Percentiles rank a stretch among this genome's conserved stretches.
Conservation (phyloP, 1,139 yeast species). For the Insectozyma bohioensis region DNA sequence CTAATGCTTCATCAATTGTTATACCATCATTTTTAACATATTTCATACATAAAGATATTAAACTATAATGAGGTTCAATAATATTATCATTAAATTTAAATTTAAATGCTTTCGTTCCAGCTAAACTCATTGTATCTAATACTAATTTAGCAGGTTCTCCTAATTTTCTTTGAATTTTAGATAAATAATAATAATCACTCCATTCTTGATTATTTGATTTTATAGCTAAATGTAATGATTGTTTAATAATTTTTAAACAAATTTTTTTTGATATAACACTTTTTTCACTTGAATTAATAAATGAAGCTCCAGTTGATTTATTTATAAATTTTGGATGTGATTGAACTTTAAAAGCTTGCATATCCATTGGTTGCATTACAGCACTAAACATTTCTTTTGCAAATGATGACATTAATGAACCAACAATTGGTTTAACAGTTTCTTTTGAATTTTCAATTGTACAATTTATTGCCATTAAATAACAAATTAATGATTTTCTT, state of each 20-base stretch:
- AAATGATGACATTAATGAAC: slow-evolving; percentile 54
- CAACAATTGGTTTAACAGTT: slow-evolving; percentile 32
- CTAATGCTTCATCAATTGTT: slow-evolving; percentile 33
- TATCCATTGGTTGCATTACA: slow-evolving; percentile 65
- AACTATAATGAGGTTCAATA: slow-evolving; percentile 72
- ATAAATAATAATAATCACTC: slow-evolving; percentile 58
- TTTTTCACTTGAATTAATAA: slow-evolving; percentile 22
- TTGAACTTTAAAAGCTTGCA: slow-evolving; percentile 48
- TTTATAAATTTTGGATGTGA: slow-evolving; percentile 35
- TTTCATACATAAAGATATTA: slow-evolving; percentile 62
- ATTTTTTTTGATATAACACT: slow-evolving; percentile 25
- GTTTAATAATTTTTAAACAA: slow-evolving; percentile 37
- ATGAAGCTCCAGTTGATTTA: slow-evolving; percentile 22
- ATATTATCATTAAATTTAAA: slow-evolving; percentile 48
- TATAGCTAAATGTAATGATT: slow-evolving; percentile 44
- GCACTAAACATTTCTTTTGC: slow-evolving; percentile 65
- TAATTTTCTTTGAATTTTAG: slow-evolving; percentile 60
- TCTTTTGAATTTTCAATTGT: slow-evolving; percentile 23
- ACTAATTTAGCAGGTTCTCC: slow-evolving; percentile 27
- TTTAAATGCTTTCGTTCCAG: slow-evolving; percentile 12
- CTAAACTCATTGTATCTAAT: slow-evolving; percentile 35
- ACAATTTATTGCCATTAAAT: slow-evolving; percentile 70
- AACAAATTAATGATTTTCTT: slow-evolving; percentile 69
- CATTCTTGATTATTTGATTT: slow-evolving; percentile 53
- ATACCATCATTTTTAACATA: slow-evolving; percentile 41